Evolutionary conservation across 2,329 filamentous ascomycete species (phyloP), one percentile per base, ranked within the genome.

Genomic region (Rhynchosporium agropyri): DNA sequence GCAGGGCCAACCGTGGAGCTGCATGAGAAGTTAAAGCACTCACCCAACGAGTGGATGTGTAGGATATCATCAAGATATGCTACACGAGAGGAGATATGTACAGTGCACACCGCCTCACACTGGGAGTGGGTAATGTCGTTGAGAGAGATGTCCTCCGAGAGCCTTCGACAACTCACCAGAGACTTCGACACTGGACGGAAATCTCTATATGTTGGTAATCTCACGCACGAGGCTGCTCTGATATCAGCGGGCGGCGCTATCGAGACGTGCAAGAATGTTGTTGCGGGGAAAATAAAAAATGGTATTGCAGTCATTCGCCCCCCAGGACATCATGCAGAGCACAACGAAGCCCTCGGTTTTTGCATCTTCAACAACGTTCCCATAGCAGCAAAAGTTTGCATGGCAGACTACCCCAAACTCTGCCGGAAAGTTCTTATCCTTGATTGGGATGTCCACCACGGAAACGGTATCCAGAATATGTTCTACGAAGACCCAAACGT

Each of bases 291-390:
- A 62, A 90, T 97, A 58, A 97, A 96, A 76, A 99, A 99, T 72
- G 92, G 91, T 0, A 95, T 99, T 74, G 95, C 95, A 0, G 89
- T 99, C 43, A 97, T 99, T 71, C 86, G 95, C 13, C 95, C 95
- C 1, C 95, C 95, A 0, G 95, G 95, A 0, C 95, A 99, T 72
- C 95, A 99, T 76, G 95, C 95, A 0, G 95, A 99, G 74, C 88
- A 86, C 63, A 84, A 95, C 71, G 82, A 87, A 42, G 85, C 94
- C 0, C 95, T 97, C 83, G 95, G 95, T 0, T 99, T 99, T 74
- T 99, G 95, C 75, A 85, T 98, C 63, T 98, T 98, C 79, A 97
- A 99, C 79, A 99, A 99, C 72, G 95, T 98, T 3, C 92, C 91
- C 26, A 90, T 99, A 63, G 94, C 93, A 1, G 89, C 92, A n/a